Evolutionary conservation across 2,329 filamentous ascomycete species (phyloP), one percentile per base, ranked within the genome.

Genomic region (Arthrobotrys musiformis): DNA sequence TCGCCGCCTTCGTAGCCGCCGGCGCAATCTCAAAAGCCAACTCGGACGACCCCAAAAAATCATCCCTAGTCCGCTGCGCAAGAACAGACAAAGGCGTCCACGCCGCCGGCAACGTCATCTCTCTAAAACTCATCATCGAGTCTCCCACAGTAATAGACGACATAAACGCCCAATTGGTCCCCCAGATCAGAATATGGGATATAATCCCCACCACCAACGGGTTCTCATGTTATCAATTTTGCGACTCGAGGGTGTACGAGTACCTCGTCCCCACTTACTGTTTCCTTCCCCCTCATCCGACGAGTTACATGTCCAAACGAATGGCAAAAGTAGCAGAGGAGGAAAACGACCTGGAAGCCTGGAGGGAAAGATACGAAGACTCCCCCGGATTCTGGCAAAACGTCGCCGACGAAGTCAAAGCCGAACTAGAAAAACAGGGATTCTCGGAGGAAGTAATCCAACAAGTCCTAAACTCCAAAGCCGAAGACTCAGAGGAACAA

Each of bases 31-130:
- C 94, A 58, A 98, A 98, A 84, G 93, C 93, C 78, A 99, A 99
- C 82, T 95, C 95, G 22, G 90, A 97, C 81, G 95, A 99, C 82
- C 95, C 94, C 2, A 97, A 96, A 84, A 99, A 99, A 84, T 97
- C 93, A 1, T 94, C 93, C 63, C 88, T 99, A 54, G 92, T 97
- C 66, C 91, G 95, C 79, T 99, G 95, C 84, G 95, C 95, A 2
- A 89, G 95, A 79, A 99, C 95, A 0, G 95, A 99, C 85, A 99
- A 98, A 86, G 95, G 95, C 67, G 94, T 98, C 1, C 94, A 98
- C 83, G 94, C 94, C 0, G 94, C 94, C 0, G 95, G 94, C 63
- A 98, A 98, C 82, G 91, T 98, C 81, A 93, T 98, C 78, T 97
- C 93, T 33, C 84, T 98, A 81, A 99, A 99, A 85, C 87, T 99